Evolutionary conservation across 2,329 filamentous ascomycete genomes (phyloP).

Genomic region (Claviceps sp.): DNA sequence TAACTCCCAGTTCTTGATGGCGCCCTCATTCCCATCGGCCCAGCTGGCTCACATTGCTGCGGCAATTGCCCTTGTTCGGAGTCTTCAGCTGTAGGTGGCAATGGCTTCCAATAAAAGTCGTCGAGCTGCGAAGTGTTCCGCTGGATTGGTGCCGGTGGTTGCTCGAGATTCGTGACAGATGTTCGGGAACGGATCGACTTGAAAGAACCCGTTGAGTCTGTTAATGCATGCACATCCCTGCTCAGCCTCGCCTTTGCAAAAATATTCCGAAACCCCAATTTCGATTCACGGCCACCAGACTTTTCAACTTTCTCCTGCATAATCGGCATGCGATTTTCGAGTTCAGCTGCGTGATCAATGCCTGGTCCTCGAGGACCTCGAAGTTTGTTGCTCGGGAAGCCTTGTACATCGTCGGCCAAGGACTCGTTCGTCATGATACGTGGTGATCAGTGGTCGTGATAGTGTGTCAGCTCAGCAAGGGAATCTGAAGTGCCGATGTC

Average conservation of each 20-base stretch:
- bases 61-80: conserved; percentile 6
- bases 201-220: conserved; percentile 17
- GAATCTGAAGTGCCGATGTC: neutral
- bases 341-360: conserved; percentile 4
- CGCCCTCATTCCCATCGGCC: conserved; percentile 6
- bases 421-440: conserved; percentile 3
- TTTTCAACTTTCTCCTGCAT: conserved; percentile 24
- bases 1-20: conserved; percentile 10
- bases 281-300: conserved; percentile 34
- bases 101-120: conserved; percentile 23
- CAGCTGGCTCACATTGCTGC: conserved; percentile 4
- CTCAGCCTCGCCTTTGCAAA: conserved; percentile 32
- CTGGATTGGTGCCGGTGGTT: conserved; percentile 25
- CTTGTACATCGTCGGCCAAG: conserved; percentile 1
- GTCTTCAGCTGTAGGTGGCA: conserved; percentile 11
- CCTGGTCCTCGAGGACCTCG: conserved; percentile 17
- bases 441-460: neutral
- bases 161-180: conserved; percentile 22
- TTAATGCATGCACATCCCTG: conserved; percentile 20
- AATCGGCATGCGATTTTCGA: conserved; percentile 12
- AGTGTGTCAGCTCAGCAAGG: neutral
- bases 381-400: conserved; percentile 1
- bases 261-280: conserved; percentile 35
- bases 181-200: conserved; percentile 28
- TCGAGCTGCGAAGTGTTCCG: conserved; percentile 9